Evolutionary conservation across 441 rosid species (phyloP), one percentile per base, ranked within the genome.

Genomic region (Francoa sonchifolia): DNA sequence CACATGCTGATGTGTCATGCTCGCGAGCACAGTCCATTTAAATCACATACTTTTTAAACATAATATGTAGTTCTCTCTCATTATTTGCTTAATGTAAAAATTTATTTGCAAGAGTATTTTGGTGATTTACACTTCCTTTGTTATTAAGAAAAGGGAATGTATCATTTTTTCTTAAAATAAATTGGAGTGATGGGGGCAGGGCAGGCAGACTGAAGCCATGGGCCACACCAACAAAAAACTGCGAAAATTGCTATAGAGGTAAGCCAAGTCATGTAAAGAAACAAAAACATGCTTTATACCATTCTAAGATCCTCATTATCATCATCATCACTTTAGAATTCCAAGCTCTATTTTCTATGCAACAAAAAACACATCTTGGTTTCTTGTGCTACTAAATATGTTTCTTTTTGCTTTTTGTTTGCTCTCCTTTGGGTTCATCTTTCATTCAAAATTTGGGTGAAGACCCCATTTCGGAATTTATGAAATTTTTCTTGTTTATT

Each of bases 341-440:
- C 75, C 59, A 66, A 73, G 75, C 83, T 72, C 88, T 55, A 49
- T 62, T 76, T 71, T 67, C 77, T 48, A 74, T 66, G 73, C 69
- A 65, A 39, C 69, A 60, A 65, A 58, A 14, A 63, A 50, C 54
- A 47, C 49, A 50, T 44, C 63, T 55, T 62, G 63, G 70, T 64
- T 77, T 59, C 72, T 64, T 71, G 70, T 52, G 70, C 73, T 58
- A 48, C n/a, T n/a, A n/a, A 47, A 55, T 72, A 54, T 51, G 57
- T 52, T 73, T 71, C 72, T 77, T 73, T 71, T 36, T 62, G 65
- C 74, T 64, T 68, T 66, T 50, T 50, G 50, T 53, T 45, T 39
- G 28, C 26, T 39, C 48, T 42, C 47, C 54, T 50, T 59, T 50
- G 55, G 55, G 47, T 59, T 53, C 45, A 58, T 58, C 58, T 37